phyloP scores from a whole-genome alignment of 106 monocot species.

The Gastrodia elata region DNA sequence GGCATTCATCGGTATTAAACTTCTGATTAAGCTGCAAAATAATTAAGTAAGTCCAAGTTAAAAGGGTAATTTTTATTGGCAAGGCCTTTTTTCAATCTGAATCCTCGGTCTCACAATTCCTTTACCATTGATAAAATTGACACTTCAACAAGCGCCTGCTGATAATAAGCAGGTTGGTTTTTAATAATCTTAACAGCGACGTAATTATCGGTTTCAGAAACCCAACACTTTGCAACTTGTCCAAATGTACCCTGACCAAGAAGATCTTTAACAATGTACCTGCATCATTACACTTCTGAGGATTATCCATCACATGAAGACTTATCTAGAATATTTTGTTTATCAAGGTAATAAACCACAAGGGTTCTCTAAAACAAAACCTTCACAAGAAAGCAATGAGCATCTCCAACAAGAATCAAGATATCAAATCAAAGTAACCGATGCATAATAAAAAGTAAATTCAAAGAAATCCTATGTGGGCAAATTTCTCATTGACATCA shows the following conservation, averaged over 20 bases:
- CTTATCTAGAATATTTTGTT: neutral
- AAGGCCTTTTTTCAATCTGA: neutral
- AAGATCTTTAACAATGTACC: slow-evolving; percentile 85
- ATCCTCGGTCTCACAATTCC: neutral
- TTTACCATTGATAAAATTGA: slow-evolving; percentile 66
- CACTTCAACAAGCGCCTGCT: slow-evolving; percentile 79
- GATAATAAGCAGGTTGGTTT: slow-evolving; percentile 85
- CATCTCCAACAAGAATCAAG: neutral
- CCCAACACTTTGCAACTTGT: slow-evolving; percentile 93
- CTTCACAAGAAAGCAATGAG: neutral
- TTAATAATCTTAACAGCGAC: slow-evolving; percentile 97
- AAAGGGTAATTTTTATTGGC: neutral
- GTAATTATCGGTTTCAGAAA: slow-evolving; percentile 53
- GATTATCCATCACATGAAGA: neutral
- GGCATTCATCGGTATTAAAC: slow-evolving; percentile 60
- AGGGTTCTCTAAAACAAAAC: neutral
- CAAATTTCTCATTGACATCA: too few species aligned
- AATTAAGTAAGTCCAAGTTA: neutral
- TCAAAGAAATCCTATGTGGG: too few species aligned
- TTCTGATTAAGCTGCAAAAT: slow-evolving; percentile 70
- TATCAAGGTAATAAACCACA: neutral
- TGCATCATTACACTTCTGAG: slow-evolving; percentile 14
- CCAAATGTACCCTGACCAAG: slow-evolving; percentile 98
- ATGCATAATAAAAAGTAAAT: too few species aligned
- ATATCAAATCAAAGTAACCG: neutral